Percentiles rank a stretch among this genome's conserved stretches.
These are phyloP conservation scores for Saccharomyces mikatae DNA, from an alignment of 805 yeast species.

Conservation along the genomic window DNA sequence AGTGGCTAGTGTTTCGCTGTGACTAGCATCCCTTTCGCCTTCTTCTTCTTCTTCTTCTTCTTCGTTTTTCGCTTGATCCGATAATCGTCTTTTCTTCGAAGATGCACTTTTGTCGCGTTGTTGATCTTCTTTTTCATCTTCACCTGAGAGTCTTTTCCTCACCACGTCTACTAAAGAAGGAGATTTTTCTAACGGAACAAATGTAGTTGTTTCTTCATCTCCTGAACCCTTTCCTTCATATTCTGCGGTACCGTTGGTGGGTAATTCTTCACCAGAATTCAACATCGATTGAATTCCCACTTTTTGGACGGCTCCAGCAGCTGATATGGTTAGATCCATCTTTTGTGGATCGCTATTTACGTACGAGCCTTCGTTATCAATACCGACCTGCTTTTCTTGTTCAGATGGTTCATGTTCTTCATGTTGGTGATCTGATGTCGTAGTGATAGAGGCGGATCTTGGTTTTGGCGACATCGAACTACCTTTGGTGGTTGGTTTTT, in stretches of 20 bases:
- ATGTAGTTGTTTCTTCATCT: neutral
- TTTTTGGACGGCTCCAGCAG: slow-evolving; percentile 3
- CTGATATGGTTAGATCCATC: neutral
- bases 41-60: slow-evolving; percentile 8
- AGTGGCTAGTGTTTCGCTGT: slow-evolving; percentile 1
- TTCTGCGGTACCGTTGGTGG: neutral
- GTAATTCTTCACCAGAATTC: slow-evolving; percentile 19
- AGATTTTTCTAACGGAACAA: neutral
- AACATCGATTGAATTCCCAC: slow-evolving; percentile 22
- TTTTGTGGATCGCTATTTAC: neutral
- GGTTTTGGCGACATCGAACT: slow-evolving; percentile 4
- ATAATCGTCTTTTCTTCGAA: slow-evolving; percentile 9
- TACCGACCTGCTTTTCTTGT: slow-evolving; percentile 1
- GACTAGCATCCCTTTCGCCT: slow-evolving; percentile 5
- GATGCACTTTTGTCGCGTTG: slow-evolving; percentile 12
- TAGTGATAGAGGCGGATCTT: neutral
- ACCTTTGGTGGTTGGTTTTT: slow-evolving; percentile 1
- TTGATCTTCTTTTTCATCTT: slow-evolving; percentile 17
- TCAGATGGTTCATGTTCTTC: slow-evolving; percentile 4
- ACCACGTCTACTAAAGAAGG: neutral
- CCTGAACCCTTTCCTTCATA: neutral
- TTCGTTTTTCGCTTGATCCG: neutral
- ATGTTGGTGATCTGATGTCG: slow-evolving; percentile 4
- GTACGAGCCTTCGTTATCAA: neutral
- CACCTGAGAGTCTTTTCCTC: slow-evolving; percentile 5